A percentile compares a stretch with the other conserved stretches of the same genome.
Conservation (phyloP, 2,329 filamentous ascomycete species). For the Botrytis squamosa region DNA sequence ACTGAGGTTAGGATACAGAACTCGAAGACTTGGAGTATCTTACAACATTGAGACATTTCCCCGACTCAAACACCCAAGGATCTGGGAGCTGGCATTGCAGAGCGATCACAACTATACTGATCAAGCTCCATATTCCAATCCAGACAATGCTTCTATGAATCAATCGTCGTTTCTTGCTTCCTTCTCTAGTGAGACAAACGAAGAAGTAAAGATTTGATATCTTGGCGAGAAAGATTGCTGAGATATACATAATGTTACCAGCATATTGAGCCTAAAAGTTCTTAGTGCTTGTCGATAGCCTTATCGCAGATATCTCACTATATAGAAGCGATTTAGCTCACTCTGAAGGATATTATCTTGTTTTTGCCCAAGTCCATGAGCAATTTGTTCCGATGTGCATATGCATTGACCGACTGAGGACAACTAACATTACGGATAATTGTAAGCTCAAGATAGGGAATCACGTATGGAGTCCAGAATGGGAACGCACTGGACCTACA, state of each 20-base stretch:
- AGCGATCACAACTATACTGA: neutral
- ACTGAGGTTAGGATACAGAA: neutral
- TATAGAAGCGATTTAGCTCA: neutral
- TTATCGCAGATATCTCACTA: neutral
- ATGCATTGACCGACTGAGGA: slow-evolving; percentile 11
- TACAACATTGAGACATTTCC: slow-evolving; percentile 9
- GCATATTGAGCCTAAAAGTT: slow-evolving; percentile 5
- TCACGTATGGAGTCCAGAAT: neutral
- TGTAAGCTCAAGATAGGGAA: neutral
- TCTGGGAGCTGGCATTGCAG: slow-evolving; percentile 7
- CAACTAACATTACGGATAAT: neutral
- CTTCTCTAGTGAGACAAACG: slow-evolving; percentile 4
- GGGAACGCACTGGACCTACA: neutral
- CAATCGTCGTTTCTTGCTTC: neutral
- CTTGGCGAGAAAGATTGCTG: slow-evolving; percentile 1
- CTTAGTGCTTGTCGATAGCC: neutral
- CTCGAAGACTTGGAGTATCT: neutral
- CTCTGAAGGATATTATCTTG: neutral
- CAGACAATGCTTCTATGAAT: neutral
- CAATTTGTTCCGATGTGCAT: slow-evolving; percentile 1
- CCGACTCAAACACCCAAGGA: neutral
- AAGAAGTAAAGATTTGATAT: neutral
- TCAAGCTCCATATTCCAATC: neutral
- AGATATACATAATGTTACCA: slow-evolving; percentile 8
- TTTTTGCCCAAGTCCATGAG: slow-evolving; percentile 7